phyloP scores from a whole-genome alignment of 176 grass and related monocot genomes.

The Puya raimondii region DNA sequence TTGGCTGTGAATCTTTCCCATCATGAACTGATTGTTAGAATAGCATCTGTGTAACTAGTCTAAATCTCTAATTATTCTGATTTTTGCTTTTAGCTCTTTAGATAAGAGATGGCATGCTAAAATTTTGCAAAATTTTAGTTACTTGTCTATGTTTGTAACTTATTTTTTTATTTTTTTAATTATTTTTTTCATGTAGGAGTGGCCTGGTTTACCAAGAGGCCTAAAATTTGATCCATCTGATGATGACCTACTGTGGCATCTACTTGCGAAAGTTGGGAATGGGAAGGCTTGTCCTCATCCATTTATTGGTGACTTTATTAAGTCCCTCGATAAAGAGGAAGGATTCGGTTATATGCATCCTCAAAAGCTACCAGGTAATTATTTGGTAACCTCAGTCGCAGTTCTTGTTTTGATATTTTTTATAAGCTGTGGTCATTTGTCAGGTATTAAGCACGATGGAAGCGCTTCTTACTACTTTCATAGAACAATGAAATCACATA shows the following conservation, averaged over 20 bases:
- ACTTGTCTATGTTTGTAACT: conserved; percentile 8
- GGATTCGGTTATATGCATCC: conserved; percentile 47
- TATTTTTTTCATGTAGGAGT: conserved; percentile 32
- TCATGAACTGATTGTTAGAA: too few relatives aligned
- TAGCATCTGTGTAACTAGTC: too few relatives aligned
- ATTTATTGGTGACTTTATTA: conserved; percentile 66
- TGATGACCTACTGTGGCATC: conserved; percentile 69
- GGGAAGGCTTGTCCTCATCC: conserved; percentile 48
- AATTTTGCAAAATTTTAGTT: background rate
- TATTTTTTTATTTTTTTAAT: conserved; percentile 8
- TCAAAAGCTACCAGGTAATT: conserved; percentile 59
- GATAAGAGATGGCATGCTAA: too few relatives aligned
- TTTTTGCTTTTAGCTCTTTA: background rate
- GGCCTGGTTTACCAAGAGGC: conserved; percentile 77
- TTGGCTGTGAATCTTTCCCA: too few relatives aligned
- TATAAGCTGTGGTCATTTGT: conserved; percentile 8
- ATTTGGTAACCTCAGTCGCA: conserved; percentile 7
- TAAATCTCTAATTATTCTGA: too few relatives aligned
- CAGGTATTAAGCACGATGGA: conserved; percentile 65
- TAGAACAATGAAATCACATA: conserved; percentile 32
- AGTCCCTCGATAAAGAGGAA: conserved; percentile 28
- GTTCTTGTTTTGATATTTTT: conserved; percentile 2
- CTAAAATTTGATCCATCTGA: conserved; percentile 66
- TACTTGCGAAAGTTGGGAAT: conserved; percentile 58
- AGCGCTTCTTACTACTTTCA: conserved; percentile 69